Percentiles rank a stretch among this genome's conserved stretches.
phyloP scores from a whole-genome alignment of 495 filamentous ascomycete genomes.

The Gamarada debralockiae region DNA sequence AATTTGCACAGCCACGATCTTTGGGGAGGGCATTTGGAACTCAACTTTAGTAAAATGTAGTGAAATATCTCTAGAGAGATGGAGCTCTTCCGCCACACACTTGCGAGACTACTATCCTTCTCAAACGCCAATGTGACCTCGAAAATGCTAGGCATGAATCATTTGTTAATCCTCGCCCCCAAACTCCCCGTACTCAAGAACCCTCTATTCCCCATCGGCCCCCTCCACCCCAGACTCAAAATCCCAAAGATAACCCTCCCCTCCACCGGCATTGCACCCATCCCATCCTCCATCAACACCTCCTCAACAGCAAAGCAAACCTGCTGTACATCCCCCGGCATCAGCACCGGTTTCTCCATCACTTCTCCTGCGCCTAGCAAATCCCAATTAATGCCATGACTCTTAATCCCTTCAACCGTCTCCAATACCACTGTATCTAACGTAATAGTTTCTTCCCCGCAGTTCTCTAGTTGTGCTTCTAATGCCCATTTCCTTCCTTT shows the following conservation, averaged over 20 bases:
- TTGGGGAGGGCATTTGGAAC: too few species aligned
- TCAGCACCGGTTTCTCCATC: constrained; percentile 58
- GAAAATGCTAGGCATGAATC: too few species aligned
- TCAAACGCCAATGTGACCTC: too few species aligned
- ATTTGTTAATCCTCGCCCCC: constrained; percentile 36
- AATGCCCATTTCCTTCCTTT: constrained; percentile 51
- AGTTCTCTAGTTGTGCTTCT: constrained; percentile 94
- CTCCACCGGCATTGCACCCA: constrained; percentile 47
- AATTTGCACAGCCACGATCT: too few species aligned
- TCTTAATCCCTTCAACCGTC: constrained; percentile 42
- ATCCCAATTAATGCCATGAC: constrained; percentile 49
- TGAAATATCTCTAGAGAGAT: too few species aligned
- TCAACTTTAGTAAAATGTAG: too few species aligned
- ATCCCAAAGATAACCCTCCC: constrained; percentile 71
- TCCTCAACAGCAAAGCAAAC: constrained; percentile 86
- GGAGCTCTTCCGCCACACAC: too few species aligned
- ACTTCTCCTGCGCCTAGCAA: constrained; percentile 31
- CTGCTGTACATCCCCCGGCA: constrained; percentile 84
- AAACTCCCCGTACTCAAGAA: constrained; percentile 84
- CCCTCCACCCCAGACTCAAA: constrained; percentile 81
- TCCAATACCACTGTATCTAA: constrained; percentile 54
- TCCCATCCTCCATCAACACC: constrained; percentile 45
- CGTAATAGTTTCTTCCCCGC: constrained; percentile 63
- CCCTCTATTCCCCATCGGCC: constrained; percentile 85
- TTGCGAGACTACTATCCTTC: too few species aligned